Evolutionary conservation across 1,284 basidiomycete species (phyloP).

Genomic region (Schizophyllum amplum): DNA sequence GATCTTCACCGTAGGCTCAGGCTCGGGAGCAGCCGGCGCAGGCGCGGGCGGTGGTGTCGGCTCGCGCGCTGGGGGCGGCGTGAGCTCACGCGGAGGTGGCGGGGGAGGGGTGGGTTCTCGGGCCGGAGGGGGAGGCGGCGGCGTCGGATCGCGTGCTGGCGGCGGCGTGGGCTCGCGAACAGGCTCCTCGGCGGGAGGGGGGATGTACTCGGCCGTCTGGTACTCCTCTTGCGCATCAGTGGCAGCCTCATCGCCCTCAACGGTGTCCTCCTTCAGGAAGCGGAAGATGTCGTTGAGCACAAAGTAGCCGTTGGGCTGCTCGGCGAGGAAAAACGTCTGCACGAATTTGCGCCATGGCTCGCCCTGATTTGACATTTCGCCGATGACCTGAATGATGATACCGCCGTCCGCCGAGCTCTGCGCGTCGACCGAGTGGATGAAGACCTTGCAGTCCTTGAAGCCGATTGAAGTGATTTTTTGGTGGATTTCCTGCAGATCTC

Average conservation of each 20-base stretch:
- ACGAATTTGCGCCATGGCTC: constrained; percentile 97
- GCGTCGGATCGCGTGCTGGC: constrained; percentile 19
- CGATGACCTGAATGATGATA: constrained; percentile 98
- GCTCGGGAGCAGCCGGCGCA: constrained; percentile 31
- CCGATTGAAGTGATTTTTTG: constrained; percentile 90
- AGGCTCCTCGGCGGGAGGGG: constrained; percentile 20
- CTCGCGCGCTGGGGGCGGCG: constrained; percentile 22
- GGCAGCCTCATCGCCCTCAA: constrained; percentile 64
- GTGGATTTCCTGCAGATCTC: constrained; percentile 82
- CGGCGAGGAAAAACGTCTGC: constrained; percentile 99
- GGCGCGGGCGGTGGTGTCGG: constrained; percentile 25
- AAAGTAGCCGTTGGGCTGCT: constrained; percentile 98
- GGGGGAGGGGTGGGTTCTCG: constrained; percentile 30
- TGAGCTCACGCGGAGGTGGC: constrained; percentile 9
- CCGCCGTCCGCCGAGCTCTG: constrained; percentile 92
- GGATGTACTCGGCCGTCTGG: constrained; percentile 20
- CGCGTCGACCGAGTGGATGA: constrained; percentile 91
- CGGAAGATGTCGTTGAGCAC: constrained; percentile 99
- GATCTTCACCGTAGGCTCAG: constrained; percentile 9
- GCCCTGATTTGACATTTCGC: constrained; percentile 92
- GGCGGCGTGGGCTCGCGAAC: constrained; percentile 28
- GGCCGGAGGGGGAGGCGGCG: constrained; percentile 25
- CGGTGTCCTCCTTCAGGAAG: constrained; percentile 93
- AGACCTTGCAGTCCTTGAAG: constrained; percentile 96
- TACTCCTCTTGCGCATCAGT: constrained; percentile 21